These are phyloP conservation scores for Populus nigra DNA, from an alignment of 345 rosid genomes.

Conservation along the genomic window DNA sequence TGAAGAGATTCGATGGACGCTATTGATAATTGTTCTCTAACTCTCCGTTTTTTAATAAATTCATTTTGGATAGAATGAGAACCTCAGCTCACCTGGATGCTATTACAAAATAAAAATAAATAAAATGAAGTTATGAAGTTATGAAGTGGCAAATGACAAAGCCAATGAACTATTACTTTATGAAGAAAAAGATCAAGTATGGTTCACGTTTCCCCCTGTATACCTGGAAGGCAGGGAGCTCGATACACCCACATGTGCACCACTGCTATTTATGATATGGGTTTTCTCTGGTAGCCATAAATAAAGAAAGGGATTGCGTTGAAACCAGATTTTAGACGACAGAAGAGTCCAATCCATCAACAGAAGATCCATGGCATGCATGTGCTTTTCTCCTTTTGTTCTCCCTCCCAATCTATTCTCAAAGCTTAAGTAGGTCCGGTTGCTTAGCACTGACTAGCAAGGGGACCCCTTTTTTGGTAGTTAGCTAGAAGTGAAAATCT, in stretches of 20 bases:
- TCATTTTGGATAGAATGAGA: neutral
- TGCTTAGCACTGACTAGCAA: neutral
- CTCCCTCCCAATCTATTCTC: slow-evolving; percentile 1
- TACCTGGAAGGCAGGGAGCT: neutral
- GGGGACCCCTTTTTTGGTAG: neutral
- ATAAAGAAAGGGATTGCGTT: neutral
- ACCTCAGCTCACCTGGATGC: neutral
- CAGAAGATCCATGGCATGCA: slow-evolving; percentile 35
- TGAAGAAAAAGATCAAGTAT: neutral
- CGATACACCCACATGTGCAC: neutral
- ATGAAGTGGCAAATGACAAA: neutral
- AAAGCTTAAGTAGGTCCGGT: slow-evolving; percentile 17
- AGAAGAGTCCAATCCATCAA: slow-evolving; percentile 17
- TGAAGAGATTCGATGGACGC: neutral
- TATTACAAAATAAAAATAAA: neutral
- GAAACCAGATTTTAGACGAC: neutral
- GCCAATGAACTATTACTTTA: neutral
- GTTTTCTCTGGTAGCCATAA: neutral
- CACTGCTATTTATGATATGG: neutral
- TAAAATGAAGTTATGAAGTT: neutral
- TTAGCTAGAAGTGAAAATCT: neutral
- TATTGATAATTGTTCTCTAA: neutral
- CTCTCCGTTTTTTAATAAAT: neutral
- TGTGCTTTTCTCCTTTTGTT: slow-evolving; percentile 18
- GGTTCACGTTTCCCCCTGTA: neutral